Evolutionary conservation across 2,329 filamentous ascomycete genomes (phyloP), one percentile per base, ranked within the genome.

Genomic region (Penicillium rolfsii): DNA sequence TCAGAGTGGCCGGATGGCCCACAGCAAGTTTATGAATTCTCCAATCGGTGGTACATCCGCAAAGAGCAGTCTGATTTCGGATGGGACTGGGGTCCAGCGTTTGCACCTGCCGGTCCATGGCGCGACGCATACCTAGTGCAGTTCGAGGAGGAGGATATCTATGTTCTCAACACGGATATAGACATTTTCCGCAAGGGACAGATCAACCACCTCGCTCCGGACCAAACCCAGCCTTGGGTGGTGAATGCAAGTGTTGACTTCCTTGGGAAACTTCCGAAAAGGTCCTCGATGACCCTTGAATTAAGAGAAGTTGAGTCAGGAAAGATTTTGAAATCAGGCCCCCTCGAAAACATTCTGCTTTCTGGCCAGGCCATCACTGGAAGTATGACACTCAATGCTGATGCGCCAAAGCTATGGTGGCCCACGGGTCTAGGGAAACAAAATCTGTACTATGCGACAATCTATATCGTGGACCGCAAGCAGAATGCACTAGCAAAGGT

Each of bases 1-100:
- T 6, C 41, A 78, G 80, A 77, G 43, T 87, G 83, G 83, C 83
- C 84, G 0, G 67, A 64, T 58, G 76, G 74, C 8, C 78, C 85
- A 3, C 77, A 86, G 64, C 72, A 77, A 16, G 52, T 78, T 0
- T 85, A 80, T 59, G 84, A 86, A 62, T 85, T 84, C 52, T 70
- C 77, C 0, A 83, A 86, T 59, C 78, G 83, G 6, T 80, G 82
- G 70, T 86, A 84, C 62, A 82, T 87, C 38, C 80, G 86, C 33
- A 87, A 88, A 68, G 82, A 87, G 67, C 83, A 88, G 69, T 84
- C 79, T 7, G 85, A 88, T 69, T 88, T 88, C 70, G 87, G 87
- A 1, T 89, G 86, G 86, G 85, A 87, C 61, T 87, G 85, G 85
- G 84, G 84, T 9, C 84, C 84, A 9, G 84, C 83, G 0, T 87